Evolutionary conservation across 306 rosid species (phyloP).

Genomic region (Rosa multiflora): DNA sequence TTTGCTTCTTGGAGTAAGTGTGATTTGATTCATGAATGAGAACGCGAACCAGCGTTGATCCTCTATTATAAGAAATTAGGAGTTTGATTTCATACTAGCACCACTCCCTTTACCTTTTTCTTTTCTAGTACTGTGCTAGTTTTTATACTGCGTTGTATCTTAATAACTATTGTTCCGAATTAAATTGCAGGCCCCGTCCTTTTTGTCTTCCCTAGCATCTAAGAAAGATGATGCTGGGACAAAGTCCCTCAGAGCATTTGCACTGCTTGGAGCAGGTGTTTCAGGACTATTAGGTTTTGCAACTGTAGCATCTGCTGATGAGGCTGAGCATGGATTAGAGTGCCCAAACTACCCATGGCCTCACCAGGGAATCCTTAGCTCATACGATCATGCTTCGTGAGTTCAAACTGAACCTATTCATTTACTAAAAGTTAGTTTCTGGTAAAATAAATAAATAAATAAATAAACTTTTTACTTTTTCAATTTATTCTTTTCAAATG

Average conservation of each 20-base stretch:
- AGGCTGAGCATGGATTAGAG: conserved; percentile 94
- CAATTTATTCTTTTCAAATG: background rate
- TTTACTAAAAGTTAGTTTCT: conserved; percentile 4
- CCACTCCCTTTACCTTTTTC: background rate
- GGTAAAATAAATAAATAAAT: background rate
- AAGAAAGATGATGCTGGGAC: conserved; percentile 56
- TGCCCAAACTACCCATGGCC: conserved; percentile 98
- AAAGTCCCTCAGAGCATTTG: conserved; percentile 75
- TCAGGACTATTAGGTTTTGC: conserved; percentile 81
- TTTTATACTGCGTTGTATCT: background rate
- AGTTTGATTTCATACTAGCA: background rate
- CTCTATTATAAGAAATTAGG: background rate
- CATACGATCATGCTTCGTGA: conserved; percentile 97
- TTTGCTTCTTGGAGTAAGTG: background rate
- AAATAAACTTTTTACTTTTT: background rate
- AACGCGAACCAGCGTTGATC: background rate
- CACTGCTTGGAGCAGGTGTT: conserved; percentile 84
- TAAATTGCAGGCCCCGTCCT: conserved; percentile 49
- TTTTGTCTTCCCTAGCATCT: conserved; percentile 49
- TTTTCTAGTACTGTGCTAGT: background rate
- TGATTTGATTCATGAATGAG: background rate
- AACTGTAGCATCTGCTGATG: conserved; percentile 84
- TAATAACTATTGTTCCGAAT: conserved; percentile 6
- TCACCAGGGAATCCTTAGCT: conserved; percentile 93
- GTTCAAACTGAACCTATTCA: conserved; percentile 30